These are phyloP conservation scores for Saccharomyces hybrid DNA, from an alignment of 1,139 yeast species.

Conservation along the genomic window DNA sequence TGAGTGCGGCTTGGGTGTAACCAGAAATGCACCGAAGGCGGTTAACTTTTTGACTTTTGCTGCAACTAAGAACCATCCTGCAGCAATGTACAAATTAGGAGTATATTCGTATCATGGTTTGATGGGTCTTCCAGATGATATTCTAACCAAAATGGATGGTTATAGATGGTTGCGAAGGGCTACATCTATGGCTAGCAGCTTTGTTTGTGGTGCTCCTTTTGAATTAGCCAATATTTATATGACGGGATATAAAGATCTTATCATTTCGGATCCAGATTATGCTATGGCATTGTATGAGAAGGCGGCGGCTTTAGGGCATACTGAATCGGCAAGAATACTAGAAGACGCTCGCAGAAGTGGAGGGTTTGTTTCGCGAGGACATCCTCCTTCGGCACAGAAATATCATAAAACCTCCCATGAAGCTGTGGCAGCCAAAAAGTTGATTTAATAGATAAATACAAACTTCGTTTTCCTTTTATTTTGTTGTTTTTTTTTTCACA, in stretches of 20 bases:
- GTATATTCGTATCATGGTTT: constrained; percentile 71
- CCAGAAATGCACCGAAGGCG: constrained; percentile 77
- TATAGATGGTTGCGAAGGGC: constrained; percentile 87
- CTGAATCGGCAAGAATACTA: constrained; percentile 66
- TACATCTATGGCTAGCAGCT: constrained; percentile 66
- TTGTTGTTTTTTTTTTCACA: background rate
- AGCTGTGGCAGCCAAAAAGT: background rate
- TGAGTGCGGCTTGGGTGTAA: constrained; percentile 45
- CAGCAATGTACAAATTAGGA: constrained; percentile 88
- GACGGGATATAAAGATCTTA: constrained; percentile 73
- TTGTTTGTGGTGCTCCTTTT: constrained; percentile 82
- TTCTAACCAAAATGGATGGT: constrained; percentile 68
- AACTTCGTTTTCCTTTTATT: background rate
- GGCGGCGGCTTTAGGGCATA: constrained; percentile 80
- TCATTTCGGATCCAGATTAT: constrained; percentile 69
- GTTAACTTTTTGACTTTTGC: constrained; percentile 75
- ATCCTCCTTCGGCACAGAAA: background rate
- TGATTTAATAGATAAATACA: background rate
- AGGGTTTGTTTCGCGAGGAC: too few relatives aligned
- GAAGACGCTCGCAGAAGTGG: constrained; percentile 27
- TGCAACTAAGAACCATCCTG: constrained; percentile 81
- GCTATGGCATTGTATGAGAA: constrained; percentile 77
- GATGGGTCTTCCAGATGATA: constrained; percentile 65
- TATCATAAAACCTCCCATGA: background rate
- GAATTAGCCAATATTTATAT: constrained; percentile 79